phyloP scores from a whole-genome alignment of 169 alveolate species.

The Cryptosporidium sp. region DNA sequence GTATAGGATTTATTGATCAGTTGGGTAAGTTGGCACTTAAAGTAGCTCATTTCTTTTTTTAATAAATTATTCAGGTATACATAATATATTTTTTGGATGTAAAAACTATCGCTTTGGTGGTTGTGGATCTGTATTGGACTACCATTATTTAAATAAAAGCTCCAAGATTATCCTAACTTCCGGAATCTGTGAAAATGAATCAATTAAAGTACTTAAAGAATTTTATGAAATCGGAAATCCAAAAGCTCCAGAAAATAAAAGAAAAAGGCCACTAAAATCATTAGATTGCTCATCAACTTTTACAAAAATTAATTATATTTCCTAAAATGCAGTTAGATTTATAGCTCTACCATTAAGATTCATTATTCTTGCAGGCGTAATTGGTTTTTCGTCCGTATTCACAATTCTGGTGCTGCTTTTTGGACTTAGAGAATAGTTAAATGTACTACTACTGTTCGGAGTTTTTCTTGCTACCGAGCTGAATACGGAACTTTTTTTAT shows the following conservation, averaged over 20 bases:
- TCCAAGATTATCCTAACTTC: constrained; percentile 12
- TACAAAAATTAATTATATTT: background rate
- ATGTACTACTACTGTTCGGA: constrained; percentile 11
- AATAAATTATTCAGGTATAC: constrained; percentile 15
- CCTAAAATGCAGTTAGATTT: constrained; percentile 61
- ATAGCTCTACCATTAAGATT: constrained; percentile 50
- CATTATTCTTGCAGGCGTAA: constrained; percentile 46
- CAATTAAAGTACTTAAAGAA: constrained; percentile 41
- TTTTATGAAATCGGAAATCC: constrained; percentile 70
- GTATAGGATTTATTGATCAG: constrained; percentile 64
- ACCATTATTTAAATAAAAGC: background rate
- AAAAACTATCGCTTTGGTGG: constrained; percentile 71
- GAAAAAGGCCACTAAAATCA: constrained; percentile 44
- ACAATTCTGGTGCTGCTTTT: constrained; percentile 17
- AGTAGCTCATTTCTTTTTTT: background rate
- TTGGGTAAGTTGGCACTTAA: constrained; percentile 18
- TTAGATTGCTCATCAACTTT: background rate
- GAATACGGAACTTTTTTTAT: background rate
- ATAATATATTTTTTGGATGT: constrained; percentile 42
- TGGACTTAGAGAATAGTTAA: constrained; percentile 32
- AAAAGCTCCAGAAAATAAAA: constrained; percentile 68
- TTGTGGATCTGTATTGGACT: constrained; percentile 55
- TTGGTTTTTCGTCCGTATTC: constrained; percentile 62
- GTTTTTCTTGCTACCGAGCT: background rate
- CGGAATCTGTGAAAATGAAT: constrained; percentile 35